These are phyloP conservation scores for Plantago major DNA, from an alignment of 257 asterid species.

Conservation along the genomic window DNA sequence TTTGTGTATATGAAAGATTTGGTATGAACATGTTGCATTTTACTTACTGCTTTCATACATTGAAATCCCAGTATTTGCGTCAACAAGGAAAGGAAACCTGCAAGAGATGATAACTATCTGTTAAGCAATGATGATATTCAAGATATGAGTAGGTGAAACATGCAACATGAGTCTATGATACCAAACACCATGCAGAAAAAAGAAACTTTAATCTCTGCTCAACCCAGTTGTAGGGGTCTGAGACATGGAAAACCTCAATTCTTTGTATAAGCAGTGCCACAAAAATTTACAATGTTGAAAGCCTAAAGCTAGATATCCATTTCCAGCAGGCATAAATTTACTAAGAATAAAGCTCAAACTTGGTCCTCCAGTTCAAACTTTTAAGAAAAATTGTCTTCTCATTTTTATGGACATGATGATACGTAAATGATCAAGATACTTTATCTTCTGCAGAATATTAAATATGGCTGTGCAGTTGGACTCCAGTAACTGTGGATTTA, in stretches of 20 bases:
- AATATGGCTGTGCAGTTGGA: neutral
- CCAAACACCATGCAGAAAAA: too few relatives aligned
- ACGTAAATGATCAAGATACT: neutral
- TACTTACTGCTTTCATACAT: constrained; percentile 71
- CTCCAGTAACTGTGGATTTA: constrained; percentile 10
- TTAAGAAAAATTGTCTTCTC: neutral
- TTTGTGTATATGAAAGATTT: neutral
- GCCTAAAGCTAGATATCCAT: too few relatives aligned
- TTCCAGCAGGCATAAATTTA: neutral
- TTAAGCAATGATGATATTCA: constrained; percentile 15
- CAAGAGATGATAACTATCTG: constrained; percentile 15
- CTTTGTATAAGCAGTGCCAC: too few relatives aligned
- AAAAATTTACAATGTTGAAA: too few relatives aligned
- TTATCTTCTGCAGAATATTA: neutral
- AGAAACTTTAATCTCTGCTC: too few relatives aligned
- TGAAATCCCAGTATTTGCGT: constrained; percentile 65
- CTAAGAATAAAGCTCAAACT: neutral
- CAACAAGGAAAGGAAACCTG: constrained; percentile 79
- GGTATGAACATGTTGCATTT: neutral
- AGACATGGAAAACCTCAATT: too few relatives aligned
- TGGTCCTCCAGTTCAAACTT: neutral
- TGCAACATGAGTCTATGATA: too few relatives aligned
- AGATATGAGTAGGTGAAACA: neutral
- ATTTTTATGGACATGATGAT: constrained; percentile 2
- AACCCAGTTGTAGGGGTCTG: too few relatives aligned